phyloP scores from a whole-genome alignment of 768 basidiomycete species.

The Amanita pseudoporphyria region DNA sequence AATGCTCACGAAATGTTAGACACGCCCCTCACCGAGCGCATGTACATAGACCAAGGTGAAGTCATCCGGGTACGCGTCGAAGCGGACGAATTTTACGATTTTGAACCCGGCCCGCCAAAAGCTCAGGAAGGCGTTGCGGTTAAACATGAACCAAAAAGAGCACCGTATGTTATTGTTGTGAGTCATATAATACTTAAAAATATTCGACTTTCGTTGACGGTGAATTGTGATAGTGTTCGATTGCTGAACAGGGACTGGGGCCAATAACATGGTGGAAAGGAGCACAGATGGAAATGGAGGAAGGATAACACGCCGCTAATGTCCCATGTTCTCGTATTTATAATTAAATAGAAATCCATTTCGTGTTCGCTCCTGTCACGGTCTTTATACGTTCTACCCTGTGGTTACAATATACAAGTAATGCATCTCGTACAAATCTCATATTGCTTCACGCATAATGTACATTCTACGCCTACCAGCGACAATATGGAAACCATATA shows the following conservation, averaged over 20 bases:
- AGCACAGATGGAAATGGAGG: slow-evolving; percentile 37
- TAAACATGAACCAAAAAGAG: slow-evolving; percentile 36
- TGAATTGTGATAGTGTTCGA: slow-evolving; percentile 49
- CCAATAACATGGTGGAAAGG: slow-evolving; percentile 70
- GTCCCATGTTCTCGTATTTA: neutral
- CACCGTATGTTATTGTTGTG: slow-evolving; percentile 68
- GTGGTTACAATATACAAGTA: neutral
- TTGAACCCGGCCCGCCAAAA: slow-evolving; percentile 78
- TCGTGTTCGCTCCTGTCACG: neutral
- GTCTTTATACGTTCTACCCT: no score
- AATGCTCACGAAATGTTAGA: slow-evolving; percentile 59
- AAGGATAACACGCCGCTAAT: slow-evolving; percentile 19
- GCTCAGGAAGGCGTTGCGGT: slow-evolving; percentile 59
- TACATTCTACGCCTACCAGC: no score
- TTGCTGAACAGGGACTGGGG: slow-evolving; percentile 75
- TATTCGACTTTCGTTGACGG: neutral
- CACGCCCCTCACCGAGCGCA: slow-evolving; percentile 51
- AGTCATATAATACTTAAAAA: slow-evolving; percentile 15
- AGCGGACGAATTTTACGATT: slow-evolving; percentile 75
- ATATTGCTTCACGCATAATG: no score
- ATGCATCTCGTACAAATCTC: no score
- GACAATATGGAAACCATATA: no score
- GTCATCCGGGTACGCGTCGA: slow-evolving; percentile 73
- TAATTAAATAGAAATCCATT: neutral
- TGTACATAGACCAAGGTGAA: slow-evolving; percentile 77